Percentiles rank a stretch among this genome's conserved stretches.
These are phyloP conservation scores for Marsdenia floribunda DNA, from an alignment of 257 asterid genomes.

Conservation along the genomic window DNA sequence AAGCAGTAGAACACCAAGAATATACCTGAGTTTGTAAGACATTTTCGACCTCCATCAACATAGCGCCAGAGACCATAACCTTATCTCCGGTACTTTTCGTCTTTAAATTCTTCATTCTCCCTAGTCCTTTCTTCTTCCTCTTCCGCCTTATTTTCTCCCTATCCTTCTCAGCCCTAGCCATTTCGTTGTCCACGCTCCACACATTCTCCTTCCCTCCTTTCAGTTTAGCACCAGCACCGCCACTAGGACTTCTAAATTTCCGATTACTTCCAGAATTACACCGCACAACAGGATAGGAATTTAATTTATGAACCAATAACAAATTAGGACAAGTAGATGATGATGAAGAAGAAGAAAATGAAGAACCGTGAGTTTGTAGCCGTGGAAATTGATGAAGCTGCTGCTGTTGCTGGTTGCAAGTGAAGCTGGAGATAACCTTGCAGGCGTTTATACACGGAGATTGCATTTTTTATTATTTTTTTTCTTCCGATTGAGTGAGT, in stretches of 20 bases:
- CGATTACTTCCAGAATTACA: conserved; percentile 35
- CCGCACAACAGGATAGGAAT: conserved; percentile 38
- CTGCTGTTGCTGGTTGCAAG: conserved; percentile 16
- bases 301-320: conserved; percentile 18
- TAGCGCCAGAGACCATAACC: conserved; percentile 72
- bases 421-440: conserved; percentile 32
- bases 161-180: conserved; percentile 40
- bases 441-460: conserved; percentile 52
- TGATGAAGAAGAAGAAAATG: conserved; percentile 6
- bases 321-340: conserved; percentile 4
- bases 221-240: conserved; percentile 31
- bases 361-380: conserved; percentile 16
- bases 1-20: background rate
- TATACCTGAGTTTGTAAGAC: conserved; percentile 87
- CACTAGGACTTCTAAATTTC: conserved; percentile 20
- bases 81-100: conserved; percentile 39
- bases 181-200: conserved; percentile 85
- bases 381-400: conserved; percentile 16
- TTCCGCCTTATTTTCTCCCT: conserved; percentile 36
- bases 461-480: conserved; percentile 32
- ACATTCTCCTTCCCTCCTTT: conserved; percentile 85
- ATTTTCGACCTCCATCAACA: conserved; percentile 81
- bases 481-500: background rate
- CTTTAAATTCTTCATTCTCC: conserved; percentile 42
- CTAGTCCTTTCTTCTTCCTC: conserved; percentile 38